Conservation (phyloP, 2,329 filamentous ascomycete genomes). For the Dactylellina parvicollis region DNA sequence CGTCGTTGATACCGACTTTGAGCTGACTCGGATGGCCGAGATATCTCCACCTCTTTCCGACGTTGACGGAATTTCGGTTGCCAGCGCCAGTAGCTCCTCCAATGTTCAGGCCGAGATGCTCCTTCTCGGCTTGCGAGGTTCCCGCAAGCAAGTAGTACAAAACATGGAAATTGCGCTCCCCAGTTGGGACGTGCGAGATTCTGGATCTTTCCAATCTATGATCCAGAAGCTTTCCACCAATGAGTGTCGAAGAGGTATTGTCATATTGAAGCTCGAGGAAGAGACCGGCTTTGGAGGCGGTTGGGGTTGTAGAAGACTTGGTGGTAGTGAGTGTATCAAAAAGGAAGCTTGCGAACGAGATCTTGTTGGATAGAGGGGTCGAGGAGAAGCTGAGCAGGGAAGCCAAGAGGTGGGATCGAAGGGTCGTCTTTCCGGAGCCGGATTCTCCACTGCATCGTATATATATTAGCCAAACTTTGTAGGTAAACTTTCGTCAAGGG, state of each 20-base stretch:
- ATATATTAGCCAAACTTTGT: slow-evolving; percentile 13
- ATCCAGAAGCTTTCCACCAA: slow-evolving; percentile 93
- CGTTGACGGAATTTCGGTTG: slow-evolving; percentile 66
- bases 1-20: slow-evolving; percentile 95
- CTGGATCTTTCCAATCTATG: slow-evolving; percentile 91
- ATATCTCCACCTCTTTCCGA: slow-evolving; percentile 92
- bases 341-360: slow-evolving; percentile 91
- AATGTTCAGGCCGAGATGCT: slow-evolving; percentile 78
- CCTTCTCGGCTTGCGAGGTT: slow-evolving; percentile 87
- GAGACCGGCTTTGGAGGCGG: slow-evolving; percentile 92
- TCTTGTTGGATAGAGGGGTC: slow-evolving; percentile 89
- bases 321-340: slow-evolving; percentile 97
- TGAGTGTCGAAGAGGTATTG: slow-evolving; percentile 84
- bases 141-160: slow-evolving; percentile 95
- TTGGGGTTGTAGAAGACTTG: slow-evolving; percentile 93
- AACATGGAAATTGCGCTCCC: slow-evolving; percentile 95
- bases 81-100: slow-evolving; percentile 66
- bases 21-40: slow-evolving; percentile 95
- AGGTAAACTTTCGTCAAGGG: not conserved
- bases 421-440: slow-evolving; percentile 92
- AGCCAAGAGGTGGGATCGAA: slow-evolving; percentile 87
- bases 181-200: slow-evolving; percentile 89
- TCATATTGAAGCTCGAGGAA: slow-evolving; percentile 98
- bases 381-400: slow-evolving; percentile 88
- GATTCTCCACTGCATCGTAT: slow-evolving; percentile 82